Conservation (phyloP, 148 eudicot genomes). For the Polygonum maritimum region DNA sequence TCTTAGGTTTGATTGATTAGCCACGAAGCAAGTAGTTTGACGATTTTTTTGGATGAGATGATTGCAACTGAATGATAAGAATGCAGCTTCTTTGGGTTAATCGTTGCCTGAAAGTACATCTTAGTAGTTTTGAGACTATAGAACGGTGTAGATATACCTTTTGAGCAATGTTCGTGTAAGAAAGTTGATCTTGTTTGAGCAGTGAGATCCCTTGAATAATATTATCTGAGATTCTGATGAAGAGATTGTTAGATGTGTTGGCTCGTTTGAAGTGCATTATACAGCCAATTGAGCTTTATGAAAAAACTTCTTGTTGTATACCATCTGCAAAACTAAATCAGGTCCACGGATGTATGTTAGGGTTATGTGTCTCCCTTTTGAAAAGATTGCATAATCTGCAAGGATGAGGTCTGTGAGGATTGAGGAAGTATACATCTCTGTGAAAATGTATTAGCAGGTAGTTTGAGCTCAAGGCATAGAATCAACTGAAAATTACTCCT, state of each 20-base stretch:
- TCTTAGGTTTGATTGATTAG: not conserved
- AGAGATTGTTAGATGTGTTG: not conserved
- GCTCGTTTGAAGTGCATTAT: not conserved
- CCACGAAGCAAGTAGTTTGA: not conserved
- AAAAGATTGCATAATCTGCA: not conserved
- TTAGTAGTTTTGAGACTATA: not conserved
- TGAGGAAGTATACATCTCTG: not conserved
- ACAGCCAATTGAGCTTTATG: not conserved
- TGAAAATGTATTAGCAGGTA: not conserved
- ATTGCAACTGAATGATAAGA: not conserved
- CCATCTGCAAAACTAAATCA: not conserved
- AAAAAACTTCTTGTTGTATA: not conserved
- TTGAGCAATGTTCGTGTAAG: not conserved
- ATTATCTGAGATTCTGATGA: not conserved
- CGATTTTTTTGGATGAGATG: not conserved
- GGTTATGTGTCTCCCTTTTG: not conserved
- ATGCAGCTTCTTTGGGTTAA: not conserved
- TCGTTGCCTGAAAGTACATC: not conserved
- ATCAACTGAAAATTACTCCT: not conserved
- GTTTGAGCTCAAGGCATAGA: not conserved
- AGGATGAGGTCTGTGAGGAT: not conserved
- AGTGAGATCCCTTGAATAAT: not conserved
- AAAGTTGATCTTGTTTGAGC: not conserved
- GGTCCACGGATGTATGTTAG: conserved; percentile 1
- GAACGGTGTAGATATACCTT: not conserved